Evolutionary conservation across 768 basidiomycete genomes (phyloP).

Genomic region (Suillus subalutaceus): DNA sequence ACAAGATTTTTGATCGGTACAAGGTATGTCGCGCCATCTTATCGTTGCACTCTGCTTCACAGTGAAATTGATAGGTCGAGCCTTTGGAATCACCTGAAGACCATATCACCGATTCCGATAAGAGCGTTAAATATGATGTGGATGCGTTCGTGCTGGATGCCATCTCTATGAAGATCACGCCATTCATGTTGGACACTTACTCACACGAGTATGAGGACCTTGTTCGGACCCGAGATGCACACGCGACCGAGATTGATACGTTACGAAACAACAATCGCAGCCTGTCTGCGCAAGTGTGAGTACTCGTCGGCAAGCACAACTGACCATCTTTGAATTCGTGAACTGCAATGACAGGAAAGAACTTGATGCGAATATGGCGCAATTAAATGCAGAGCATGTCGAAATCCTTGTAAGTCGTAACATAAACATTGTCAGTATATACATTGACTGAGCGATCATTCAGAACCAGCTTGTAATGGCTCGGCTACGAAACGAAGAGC

Average conservation of each 20-base stretch:
- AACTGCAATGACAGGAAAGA: conserved; percentile 56
- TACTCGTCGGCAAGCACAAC: conserved; percentile 14
- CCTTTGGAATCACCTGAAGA: conserved; percentile 31
- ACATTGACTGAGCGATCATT: conserved; percentile 18
- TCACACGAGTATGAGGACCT: conserved; percentile 87
- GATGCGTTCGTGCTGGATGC: conserved; percentile 90
- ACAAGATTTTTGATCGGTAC: conserved; percentile 81
- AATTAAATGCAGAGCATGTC: conserved; percentile 83
- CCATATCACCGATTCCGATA: conserved; percentile 19
- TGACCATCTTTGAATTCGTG: conserved; percentile 15
- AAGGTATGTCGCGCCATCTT: conserved; percentile 40
- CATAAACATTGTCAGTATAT: not conserved
- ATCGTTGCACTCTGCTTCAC: not conserved
- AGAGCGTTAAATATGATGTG: conserved; percentile 66
- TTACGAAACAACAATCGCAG: conserved; percentile 79
- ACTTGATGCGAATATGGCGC: conserved; percentile 77
- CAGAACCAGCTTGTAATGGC: conserved; percentile 92
- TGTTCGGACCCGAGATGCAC: conserved; percentile 76
- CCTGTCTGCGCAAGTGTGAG: conserved; percentile 80
- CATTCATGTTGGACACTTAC: conserved; percentile 94
- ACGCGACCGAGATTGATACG: conserved; percentile 81
- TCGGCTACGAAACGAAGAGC: conserved; percentile 87
- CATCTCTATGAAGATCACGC: conserved; percentile 82
- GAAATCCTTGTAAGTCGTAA: conserved; percentile 57
- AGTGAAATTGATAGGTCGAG: conserved; percentile 27